These are phyloP conservation scores for Kuraishia floccosa DNA, from an alignment of 805 yeast species.

Conservation along the genomic window DNA sequence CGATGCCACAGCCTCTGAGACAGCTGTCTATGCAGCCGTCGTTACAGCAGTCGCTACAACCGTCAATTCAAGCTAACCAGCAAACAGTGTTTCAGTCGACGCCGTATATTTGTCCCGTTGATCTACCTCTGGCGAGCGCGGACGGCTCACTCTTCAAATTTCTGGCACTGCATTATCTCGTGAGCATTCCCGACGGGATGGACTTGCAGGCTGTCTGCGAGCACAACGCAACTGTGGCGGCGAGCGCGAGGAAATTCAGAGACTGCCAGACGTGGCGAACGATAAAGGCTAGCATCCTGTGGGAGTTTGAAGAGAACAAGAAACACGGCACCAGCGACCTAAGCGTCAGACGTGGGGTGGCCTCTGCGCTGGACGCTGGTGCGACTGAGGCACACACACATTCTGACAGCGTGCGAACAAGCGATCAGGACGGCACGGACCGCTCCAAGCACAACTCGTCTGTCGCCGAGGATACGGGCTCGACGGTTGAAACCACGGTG, in stretches of 20 bases:
- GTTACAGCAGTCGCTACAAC: constrained; percentile 4
- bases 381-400: no score
- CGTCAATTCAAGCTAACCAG: neutral
- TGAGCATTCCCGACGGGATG: constrained; percentile 35
- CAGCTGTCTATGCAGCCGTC: constrained; percentile 9
- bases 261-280: constrained; percentile 58
- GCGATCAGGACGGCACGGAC: neutral
- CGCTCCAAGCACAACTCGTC: constrained; percentile 7
- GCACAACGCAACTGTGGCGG: constrained; percentile 46
- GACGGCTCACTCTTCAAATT: constrained; percentile 33
- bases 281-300: constrained; percentile 33
- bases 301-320: constrained; percentile 11
- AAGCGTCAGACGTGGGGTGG: no score
- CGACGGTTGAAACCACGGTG: constrained; percentile 9
- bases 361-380: no score
- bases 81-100: neutral
- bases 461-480: constrained; percentile 9
- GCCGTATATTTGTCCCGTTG: constrained; percentile 27
- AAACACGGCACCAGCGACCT: neutral
- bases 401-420: no score
- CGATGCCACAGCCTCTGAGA: constrained; percentile 6
- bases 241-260: constrained; percentile 33
- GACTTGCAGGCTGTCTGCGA: constrained; percentile 42
- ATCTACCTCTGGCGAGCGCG: constrained; percentile 28
- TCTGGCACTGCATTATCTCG: constrained; percentile 36